Evolutionary conservation across 2,329 filamentous ascomycete genomes (phyloP).

Genomic region (Penicillium sp.): DNA sequence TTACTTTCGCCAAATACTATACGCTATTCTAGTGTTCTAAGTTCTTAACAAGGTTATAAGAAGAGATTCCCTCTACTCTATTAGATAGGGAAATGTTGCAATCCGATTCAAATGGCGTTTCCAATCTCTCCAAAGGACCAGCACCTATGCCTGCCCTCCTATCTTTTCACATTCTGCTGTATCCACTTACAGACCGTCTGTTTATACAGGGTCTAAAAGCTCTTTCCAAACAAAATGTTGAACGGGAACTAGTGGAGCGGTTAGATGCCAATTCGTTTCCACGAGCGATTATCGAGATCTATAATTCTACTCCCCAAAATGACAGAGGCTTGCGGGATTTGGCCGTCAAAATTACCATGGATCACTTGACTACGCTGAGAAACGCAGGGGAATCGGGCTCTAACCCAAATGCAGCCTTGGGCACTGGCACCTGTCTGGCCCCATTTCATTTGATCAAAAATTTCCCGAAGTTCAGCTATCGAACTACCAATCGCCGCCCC

Average conservation of each 20-base stretch:
- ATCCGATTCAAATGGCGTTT: not conserved
- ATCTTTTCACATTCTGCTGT: not conserved
- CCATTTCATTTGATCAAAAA: not conserved
- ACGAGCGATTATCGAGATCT: not conserved
- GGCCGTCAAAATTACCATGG: not conserved
- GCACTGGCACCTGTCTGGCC: slow-evolving; percentile 1
- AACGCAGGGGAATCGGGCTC: no score
- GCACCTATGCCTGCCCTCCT: not conserved
- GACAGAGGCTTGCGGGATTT: not conserved
- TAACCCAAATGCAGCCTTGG: not conserved
- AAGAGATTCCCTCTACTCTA: no score
- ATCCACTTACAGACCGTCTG: not conserved
- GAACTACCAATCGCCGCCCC: not conserved
- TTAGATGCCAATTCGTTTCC: slow-evolving; percentile 1
- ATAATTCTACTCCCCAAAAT: not conserved
- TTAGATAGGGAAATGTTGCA: no score
- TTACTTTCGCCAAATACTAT: no score
- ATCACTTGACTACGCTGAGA: not conserved
- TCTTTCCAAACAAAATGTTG: slow-evolving; percentile 2
- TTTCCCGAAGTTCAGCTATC: slow-evolving; percentile 1
- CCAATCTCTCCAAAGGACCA: not conserved
- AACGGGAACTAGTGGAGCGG: not conserved
- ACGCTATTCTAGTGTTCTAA: no score
- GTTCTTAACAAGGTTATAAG: no score
- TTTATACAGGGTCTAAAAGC: not conserved